Percentiles rank a stretch among this genome's conserved stretches.
phyloP scores from a whole-genome alignment of 2,329 filamentous ascomycete genomes.

The Pseudopyricularia javanii region DNA sequence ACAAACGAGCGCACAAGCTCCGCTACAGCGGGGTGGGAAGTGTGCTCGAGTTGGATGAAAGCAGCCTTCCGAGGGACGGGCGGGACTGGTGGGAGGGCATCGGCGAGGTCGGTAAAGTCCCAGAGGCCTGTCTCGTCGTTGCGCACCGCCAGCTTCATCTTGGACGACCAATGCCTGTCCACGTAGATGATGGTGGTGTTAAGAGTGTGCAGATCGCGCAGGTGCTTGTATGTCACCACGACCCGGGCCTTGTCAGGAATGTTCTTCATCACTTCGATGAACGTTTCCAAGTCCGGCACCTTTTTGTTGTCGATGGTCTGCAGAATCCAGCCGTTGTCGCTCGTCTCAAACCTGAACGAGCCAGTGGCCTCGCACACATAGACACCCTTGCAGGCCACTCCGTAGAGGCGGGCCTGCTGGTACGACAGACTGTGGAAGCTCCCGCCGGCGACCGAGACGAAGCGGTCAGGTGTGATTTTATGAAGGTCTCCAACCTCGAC shows the following conservation, averaged over 20 bases:
- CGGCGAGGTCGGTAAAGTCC: conserved; percentile 83
- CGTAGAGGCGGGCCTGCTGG: conserved; percentile 92
- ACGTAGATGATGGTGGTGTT: conserved; percentile 88
- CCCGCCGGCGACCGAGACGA: conserved; percentile 84
- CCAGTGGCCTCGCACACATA: conserved; percentile 92
- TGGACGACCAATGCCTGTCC: conserved; percentile 89
- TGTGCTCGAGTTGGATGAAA: conserved; percentile 85
- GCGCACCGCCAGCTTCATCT: conserved; percentile 84
- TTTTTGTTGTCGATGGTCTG: conserved; percentile 87
- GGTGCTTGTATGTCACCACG: conserved; percentile 90
- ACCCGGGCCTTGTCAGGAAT: conserved; percentile 77
- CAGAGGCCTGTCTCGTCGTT: conserved; percentile 86
- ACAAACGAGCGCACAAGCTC: conserved; percentile 93
- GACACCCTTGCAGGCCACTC: conserved; percentile 81
- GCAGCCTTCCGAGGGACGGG: conserved; percentile 67
- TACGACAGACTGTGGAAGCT: conserved; percentile 96
- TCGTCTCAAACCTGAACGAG: conserved; percentile 87
- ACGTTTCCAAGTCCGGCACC: conserved; percentile 75
- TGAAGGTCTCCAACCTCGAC: conserved; percentile 83
- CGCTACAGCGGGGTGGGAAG: conserved; percentile 79
- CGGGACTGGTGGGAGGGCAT: conserved; percentile 62
- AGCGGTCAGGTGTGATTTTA: conserved; percentile 88
- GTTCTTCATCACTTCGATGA: conserved; percentile 78
- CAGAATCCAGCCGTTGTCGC: conserved; percentile 85
- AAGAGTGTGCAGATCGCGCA: conserved; percentile 85